Conservation (phyloP, 2,329 filamentous ascomycete genomes). For the Myriosclerotinia curreyana region DNA sequence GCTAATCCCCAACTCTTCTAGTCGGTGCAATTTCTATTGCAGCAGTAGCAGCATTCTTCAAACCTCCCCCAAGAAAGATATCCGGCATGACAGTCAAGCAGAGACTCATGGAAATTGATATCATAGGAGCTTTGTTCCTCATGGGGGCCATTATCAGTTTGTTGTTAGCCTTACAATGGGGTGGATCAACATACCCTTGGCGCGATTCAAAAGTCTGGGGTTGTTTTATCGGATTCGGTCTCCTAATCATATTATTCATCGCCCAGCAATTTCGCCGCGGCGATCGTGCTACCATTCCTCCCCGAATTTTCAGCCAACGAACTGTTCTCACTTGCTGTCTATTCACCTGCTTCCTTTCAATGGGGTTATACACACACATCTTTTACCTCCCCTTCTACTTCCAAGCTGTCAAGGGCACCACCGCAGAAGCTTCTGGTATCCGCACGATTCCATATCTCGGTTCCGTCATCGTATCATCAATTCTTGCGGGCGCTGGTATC, state of each 20-base stretch:
- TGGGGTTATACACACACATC: constrained; percentile 42
- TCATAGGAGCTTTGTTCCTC: constrained; percentile 46
- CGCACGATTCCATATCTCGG: constrained; percentile 46
- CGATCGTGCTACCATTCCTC: constrained; percentile 50
- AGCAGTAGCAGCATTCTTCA: constrained; percentile 46
- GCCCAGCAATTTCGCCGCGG: constrained; percentile 45
- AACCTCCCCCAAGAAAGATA: constrained; percentile 41
- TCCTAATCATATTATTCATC: constrained; percentile 42
- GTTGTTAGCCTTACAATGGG: constrained; percentile 50
- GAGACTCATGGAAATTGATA: constrained; percentile 48
- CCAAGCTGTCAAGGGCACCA: constrained; percentile 46
- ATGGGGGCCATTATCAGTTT: constrained; percentile 47
- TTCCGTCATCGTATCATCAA: constrained; percentile 45
- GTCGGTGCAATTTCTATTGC: constrained; percentile 43
- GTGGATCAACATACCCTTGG: constrained; percentile 47
- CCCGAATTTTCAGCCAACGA: constrained; percentile 44
- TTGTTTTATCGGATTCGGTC: constrained; percentile 43
- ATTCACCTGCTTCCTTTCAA: constrained; percentile 40
- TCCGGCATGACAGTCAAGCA: constrained; percentile 38
- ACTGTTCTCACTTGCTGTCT: constrained; percentile 40
- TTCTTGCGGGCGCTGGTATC: constrained; percentile 43
- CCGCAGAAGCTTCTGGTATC: constrained; percentile 43
- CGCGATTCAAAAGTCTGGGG: constrained; percentile 45
- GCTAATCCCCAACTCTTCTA: constrained; percentile 40
- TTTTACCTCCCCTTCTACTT: constrained; percentile 51